Conservation (phyloP, 495 filamentous ascomycete species). For the Aspergillus bertholletiae region DNA sequence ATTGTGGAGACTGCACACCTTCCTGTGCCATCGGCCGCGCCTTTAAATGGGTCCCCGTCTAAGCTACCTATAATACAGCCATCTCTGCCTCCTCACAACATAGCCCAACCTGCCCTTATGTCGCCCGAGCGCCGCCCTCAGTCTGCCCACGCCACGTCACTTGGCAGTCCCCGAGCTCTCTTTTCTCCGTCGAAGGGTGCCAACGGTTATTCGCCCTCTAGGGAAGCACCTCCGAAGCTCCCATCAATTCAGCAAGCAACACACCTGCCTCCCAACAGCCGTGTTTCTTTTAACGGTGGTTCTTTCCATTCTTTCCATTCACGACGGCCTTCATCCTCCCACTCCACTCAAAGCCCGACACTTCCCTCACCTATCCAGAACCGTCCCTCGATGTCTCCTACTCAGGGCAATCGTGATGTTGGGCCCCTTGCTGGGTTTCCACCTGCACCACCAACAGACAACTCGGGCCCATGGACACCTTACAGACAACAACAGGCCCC, state of each 20-base stretch:
- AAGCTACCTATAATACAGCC: slow-evolving; percentile 13
- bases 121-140: slow-evolving; percentile 42
- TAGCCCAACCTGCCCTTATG: slow-evolving; percentile 24
- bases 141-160: slow-evolving; percentile 23
- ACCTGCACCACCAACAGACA: slow-evolving; percentile 25
- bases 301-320: slow-evolving; percentile 36
- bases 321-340: slow-evolving; percentile 44
- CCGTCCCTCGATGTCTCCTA: slow-evolving; percentile 48
- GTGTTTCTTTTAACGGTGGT: slow-evolving; percentile 19
- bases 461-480: slow-evolving; percentile 30
- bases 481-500: slow-evolving; percentile 33
- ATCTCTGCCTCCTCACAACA: slow-evolving; percentile 18
- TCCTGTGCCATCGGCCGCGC: slow-evolving; percentile 4
- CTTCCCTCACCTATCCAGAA: slow-evolving; percentile 41
- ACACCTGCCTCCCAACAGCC: slow-evolving; percentile 28
- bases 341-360: slow-evolving; percentile 37
- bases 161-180: slow-evolving; percentile 33
- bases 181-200: slow-evolving; percentile 37
- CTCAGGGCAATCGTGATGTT: slow-evolving; percentile 45
- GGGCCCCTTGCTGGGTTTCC: slow-evolving; percentile 45
- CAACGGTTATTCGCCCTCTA: slow-evolving; percentile 25
- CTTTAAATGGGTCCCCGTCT: slow-evolving; percentile 18
- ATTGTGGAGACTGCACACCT: not conserved
- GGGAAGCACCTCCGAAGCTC: slow-evolving; percentile 26
- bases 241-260: slow-evolving; percentile 29